Conservation (phyloP, 495 filamentous ascomycete genomes). For the Neurospora intermedia region DNA sequence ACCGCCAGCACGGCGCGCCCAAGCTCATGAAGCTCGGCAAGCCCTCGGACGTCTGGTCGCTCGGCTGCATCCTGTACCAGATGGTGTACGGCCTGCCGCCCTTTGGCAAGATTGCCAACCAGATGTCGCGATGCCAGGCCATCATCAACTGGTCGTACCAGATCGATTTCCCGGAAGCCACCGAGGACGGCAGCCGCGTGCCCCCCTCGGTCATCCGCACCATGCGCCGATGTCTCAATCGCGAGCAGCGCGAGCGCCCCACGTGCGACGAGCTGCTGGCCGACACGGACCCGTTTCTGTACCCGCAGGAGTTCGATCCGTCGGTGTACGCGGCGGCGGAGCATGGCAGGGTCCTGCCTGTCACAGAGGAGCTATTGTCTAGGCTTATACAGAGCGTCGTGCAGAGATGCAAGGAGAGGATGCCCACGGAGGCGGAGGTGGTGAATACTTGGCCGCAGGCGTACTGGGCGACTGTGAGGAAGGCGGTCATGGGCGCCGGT, state of each 20-base stretch:
- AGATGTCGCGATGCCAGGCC: constrained; percentile 60
- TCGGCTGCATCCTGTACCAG: constrained; percentile 94
- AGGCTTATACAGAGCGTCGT: constrained; percentile 70
- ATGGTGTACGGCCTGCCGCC: constrained; percentile 92
- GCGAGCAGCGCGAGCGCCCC: constrained; percentile 67
- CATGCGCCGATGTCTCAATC: constrained; percentile 66
- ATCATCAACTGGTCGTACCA: constrained; percentile 80
- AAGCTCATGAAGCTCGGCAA: constrained; percentile 94
- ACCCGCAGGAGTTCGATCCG: constrained; percentile 50
- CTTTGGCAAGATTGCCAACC: constrained; percentile 83
- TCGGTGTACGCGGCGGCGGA: constrained; percentile 27
- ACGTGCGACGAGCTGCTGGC: constrained; percentile 66
- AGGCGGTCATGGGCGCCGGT: constrained; percentile 17
- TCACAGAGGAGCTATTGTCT: constrained; percentile 65
- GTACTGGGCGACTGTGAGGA: constrained; percentile 44
- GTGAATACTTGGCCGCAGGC: constrained; percentile 54
- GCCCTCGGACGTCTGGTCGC: constrained; percentile 87
- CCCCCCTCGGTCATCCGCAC: constrained; percentile 61
- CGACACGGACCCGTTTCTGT: constrained; percentile 65
- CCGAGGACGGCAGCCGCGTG: constrained; percentile 61
- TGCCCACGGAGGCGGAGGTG: constrained; percentile 60
- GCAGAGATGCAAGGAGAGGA: constrained; percentile 55
- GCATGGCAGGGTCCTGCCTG: constrained; percentile 51
- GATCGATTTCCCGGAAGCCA: constrained; percentile 70
- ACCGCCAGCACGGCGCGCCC: constrained; percentile 38